Evolutionary conservation across 805 yeast species (phyloP).

Genomic region (Myxozyma lipomycoides): DNA sequence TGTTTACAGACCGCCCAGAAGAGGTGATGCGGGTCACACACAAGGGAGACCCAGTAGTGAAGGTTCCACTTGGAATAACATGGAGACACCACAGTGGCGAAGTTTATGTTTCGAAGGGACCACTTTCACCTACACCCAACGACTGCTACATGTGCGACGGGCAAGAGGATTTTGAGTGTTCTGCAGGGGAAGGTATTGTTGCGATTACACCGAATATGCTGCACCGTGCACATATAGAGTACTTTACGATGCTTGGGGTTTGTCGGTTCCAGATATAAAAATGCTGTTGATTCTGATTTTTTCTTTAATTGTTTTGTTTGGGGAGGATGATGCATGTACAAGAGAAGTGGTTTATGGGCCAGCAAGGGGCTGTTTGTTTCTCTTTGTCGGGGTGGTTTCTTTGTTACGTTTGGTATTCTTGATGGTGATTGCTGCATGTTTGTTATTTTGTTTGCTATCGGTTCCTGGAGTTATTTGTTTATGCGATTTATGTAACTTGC

Average conservation of each 20-base stretch:
- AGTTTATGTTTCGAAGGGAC: constrained; percentile 27
- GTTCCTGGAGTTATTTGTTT: too few species aligned
- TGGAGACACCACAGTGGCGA: constrained; percentile 25
- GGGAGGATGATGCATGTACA: background rate
- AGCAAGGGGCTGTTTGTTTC: too few species aligned
- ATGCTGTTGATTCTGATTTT: background rate
- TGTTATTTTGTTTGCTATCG: background rate
- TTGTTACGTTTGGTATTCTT: too few species aligned
- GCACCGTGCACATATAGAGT: constrained; percentile 25
- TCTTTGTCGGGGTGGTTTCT: too few species aligned
- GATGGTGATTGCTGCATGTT: background rate
- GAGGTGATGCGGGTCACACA: constrained; percentile 25
- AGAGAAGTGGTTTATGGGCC: too few species aligned
- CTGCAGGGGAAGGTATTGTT: constrained; percentile 26
- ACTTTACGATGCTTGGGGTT: constrained; percentile 24
- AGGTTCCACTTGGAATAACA: constrained; percentile 22
- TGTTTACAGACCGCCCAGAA: constrained; percentile 3
- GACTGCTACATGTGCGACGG: constrained; percentile 28
- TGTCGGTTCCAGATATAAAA: constrained; percentile 19
- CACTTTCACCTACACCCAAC: constrained; percentile 19
- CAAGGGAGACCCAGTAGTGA: constrained; percentile 27
- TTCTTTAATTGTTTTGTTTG: background rate
- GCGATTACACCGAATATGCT: background rate
- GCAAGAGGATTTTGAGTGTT: constrained; percentile 27
- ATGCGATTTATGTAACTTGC: too few species aligned